Evolutionary conservation across 345 rosid species (phyloP).

Genomic region (Reutealis trisperma): DNA sequence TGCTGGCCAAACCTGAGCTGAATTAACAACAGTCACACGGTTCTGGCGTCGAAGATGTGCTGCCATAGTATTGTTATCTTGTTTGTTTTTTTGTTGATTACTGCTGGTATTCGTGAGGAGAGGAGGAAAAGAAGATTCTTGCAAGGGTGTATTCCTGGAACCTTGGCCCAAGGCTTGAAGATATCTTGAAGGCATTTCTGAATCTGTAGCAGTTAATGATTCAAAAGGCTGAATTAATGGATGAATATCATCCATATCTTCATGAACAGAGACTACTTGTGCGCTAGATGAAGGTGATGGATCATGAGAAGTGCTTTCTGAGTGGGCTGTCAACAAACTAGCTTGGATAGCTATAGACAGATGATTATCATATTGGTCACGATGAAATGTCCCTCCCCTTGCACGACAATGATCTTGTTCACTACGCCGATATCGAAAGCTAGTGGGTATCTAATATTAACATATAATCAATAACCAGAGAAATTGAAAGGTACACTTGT

Average conservation of each 20-base stretch:
- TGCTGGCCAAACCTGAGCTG: conserved; percentile 66
- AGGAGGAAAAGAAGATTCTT: conserved; percentile 90
- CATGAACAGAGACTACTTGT: conserved; percentile 43
- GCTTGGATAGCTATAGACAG: conserved; percentile 62
- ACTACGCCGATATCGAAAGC: conserved; percentile 68
- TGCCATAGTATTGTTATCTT: conserved; percentile 65
- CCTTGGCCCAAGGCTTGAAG: conserved; percentile 78
- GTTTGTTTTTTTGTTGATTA: conserved; percentile 50
- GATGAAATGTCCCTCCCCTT: conserved; percentile 65
- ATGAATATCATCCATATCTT: conserved; percentile 46
- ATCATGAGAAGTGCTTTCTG: conserved; percentile 38
- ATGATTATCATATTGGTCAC: conserved; percentile 63
- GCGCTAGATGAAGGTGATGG: conserved; percentile 45
- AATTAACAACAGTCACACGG: conserved; percentile 30
- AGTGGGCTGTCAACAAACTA: conserved; percentile 46
- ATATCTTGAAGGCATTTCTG: conserved; percentile 64
- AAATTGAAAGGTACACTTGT: not conserved
- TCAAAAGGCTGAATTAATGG: conserved; percentile 65
- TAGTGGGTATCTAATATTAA: conserved; percentile 74
- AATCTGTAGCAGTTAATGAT: conserved; percentile 45
- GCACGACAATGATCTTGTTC: conserved; percentile 77
- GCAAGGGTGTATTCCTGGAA: conserved; percentile 56
- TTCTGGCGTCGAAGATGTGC: conserved; percentile 57
- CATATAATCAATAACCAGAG: not conserved
- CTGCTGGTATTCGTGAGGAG: conserved; percentile 45